Evolutionary conservation across 1,284 basidiomycete genomes (phyloP).

Genomic region (Retiboletus flavoniger): DNA sequence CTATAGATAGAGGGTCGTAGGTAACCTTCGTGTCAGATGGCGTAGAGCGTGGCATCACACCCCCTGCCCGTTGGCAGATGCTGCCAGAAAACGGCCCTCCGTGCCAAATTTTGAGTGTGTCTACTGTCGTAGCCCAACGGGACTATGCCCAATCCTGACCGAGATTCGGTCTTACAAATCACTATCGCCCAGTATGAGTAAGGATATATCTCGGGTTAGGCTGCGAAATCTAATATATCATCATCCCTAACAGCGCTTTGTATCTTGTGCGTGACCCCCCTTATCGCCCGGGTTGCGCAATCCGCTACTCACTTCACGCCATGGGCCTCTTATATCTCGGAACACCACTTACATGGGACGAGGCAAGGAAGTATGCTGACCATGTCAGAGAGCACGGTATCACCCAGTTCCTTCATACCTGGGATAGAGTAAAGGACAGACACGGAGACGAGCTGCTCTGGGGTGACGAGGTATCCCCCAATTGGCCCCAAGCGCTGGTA

Average conservation of each 20-base stretch:
- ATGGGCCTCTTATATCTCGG: conserved; percentile 97
- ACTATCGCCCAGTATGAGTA: conserved; percentile 20
- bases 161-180: conserved; percentile 22
- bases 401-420: conserved; percentile 91
- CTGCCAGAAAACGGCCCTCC: background rate
- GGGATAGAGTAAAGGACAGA: conserved; percentile 89
- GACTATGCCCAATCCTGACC: background rate
- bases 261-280: background rate
- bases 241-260: background rate
- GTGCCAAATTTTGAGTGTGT: background rate
- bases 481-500: background rate
- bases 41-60: background rate
- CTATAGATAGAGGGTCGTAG: background rate
- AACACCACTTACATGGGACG: conserved; percentile 91
- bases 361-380: conserved; percentile 84
- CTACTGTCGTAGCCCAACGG: background rate
- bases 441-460: conserved; percentile 94
- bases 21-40: background rate
- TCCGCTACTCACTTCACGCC: conserved; percentile 8
- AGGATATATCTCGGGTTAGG: conserved; percentile 5
- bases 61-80: background rate
- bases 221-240: conserved; percentile 6
- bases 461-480: conserved; percentile 87
- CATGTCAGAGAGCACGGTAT: conserved; percentile 94
- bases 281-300: conserved; percentile 15